Conservation (phyloP, 257 asterid species). For the Solanum piurae region DNA sequence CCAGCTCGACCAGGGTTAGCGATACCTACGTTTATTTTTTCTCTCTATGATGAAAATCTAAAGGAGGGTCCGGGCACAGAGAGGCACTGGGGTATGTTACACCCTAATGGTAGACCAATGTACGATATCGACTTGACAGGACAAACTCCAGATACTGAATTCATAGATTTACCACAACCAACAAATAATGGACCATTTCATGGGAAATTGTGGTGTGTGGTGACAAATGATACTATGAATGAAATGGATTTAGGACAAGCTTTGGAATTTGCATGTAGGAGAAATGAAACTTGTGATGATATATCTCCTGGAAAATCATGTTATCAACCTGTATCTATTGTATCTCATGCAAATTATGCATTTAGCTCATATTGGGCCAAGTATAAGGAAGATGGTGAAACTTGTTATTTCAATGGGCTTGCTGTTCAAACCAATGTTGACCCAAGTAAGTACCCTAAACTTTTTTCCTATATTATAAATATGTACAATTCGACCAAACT, state of each 20-base stretch:
- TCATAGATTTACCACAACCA: conserved; percentile 18
- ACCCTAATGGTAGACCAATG: conserved; percentile 24
- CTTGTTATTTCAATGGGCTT: conserved; percentile 25
- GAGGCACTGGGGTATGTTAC: conserved; percentile 65
- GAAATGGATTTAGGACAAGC: conserved; percentile 22
- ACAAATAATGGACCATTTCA: conserved; percentile 34
- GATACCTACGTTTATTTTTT: conserved; percentile 50
- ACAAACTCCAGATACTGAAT: conserved; percentile 2
- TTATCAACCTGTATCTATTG: conserved; percentile 44
- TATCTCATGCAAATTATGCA: conserved; percentile 64
- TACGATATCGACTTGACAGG: conserved; percentile 65
- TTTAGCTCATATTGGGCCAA: conserved; percentile 69
- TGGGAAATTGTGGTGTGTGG: conserved; percentile 75
- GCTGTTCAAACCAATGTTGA: conserved; percentile 17
- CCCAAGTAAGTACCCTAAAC: conserved; percentile 18
- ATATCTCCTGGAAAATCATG: conserved; percentile 50
- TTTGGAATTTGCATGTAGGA: conserved; percentile 34
- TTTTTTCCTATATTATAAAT: background rate
- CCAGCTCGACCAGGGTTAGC: conserved; percentile 53
- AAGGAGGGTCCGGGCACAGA: conserved; percentile 56
- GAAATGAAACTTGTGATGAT: conserved; percentile 46
- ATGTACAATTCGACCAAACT: background rate
- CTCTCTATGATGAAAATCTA: conserved; percentile 53
- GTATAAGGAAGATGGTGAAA: conserved; percentile 19
- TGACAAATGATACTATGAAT: background rate